These are phyloP conservation scores for Alternaria hordeiaustralica DNA, from an alignment of 2,329 filamentous ascomycete genomes.

Conservation along the genomic window DNA sequence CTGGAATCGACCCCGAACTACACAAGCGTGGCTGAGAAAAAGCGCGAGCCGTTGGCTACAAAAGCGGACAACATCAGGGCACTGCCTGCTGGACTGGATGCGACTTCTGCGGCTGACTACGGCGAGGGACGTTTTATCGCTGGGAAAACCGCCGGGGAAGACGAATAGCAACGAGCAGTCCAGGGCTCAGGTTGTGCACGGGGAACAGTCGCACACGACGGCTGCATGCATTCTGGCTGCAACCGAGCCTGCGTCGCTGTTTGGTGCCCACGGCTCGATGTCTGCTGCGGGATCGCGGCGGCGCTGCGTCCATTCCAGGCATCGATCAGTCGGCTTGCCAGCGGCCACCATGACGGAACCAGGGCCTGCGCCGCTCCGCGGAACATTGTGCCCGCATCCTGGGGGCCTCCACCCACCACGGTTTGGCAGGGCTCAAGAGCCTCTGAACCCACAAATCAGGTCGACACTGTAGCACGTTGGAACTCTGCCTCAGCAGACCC, in stretches of 20 bases:
- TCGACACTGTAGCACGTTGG: not conserved
- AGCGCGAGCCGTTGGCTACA: constrained; percentile 30
- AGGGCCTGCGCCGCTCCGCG: constrained; percentile 13
- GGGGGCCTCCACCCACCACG: constrained; percentile 3
- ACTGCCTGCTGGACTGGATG: constrained; percentile 4
- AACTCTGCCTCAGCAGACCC: not conserved
- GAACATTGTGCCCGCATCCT: constrained; percentile 2
- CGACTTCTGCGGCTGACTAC: constrained; percentile 10
- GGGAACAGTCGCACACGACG: constrained; percentile 9
- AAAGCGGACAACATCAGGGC: constrained; percentile 19
- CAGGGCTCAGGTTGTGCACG: constrained; percentile 12
- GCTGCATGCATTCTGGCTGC: constrained; percentile 23
- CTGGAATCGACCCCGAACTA: constrained; percentile 38
- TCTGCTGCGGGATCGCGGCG: constrained; percentile 21
- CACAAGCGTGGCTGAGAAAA: constrained; percentile 32
- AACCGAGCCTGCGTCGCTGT: constrained; percentile 13
- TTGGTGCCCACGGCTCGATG: constrained; percentile 16
- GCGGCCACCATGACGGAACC: constrained; percentile 17
- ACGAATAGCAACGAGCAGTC: constrained; percentile 10
- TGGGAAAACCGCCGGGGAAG: not conserved
- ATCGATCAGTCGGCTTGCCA: constrained; percentile 10
- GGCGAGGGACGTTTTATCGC: constrained; percentile 9
- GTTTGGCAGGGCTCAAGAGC: not conserved
- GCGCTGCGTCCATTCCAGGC: constrained; percentile 9
- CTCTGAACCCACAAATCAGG: not conserved